Evolutionary conservation across 2,329 filamentous ascomycete genomes (phyloP).

Genomic region (Zasmidium cellare): DNA sequence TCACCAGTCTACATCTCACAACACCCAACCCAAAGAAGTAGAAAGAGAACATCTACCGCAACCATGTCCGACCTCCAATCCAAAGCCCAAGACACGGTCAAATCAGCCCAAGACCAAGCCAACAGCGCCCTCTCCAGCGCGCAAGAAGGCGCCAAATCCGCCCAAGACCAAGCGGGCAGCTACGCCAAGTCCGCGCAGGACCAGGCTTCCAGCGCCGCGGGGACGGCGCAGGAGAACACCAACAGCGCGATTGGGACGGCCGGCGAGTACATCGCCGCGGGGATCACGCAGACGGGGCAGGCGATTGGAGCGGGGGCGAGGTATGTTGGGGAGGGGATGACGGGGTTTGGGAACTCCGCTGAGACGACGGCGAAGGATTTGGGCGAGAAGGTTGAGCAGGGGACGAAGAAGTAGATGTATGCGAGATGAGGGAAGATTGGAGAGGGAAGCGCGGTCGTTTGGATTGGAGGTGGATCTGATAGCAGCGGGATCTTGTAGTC

Average conservation of each 20-base stretch:
- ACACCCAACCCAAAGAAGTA: background rate
- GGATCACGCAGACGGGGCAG: background rate
- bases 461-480: background rate
- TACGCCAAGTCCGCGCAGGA: background rate
- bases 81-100: background rate
- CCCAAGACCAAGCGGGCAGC: background rate
- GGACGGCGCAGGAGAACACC: background rate
- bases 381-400: background rate
- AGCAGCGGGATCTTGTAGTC: too few species aligned
- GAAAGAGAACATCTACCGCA: background rate
- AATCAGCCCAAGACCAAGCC: conserved; percentile 1
- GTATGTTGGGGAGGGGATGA: background rate
- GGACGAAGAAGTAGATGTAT: background rate
- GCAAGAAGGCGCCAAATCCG: background rate
- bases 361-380: conserved; percentile 2
- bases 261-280: conserved; percentile 1
- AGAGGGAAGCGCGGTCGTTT: background rate
- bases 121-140: background rate
- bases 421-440: background rate
- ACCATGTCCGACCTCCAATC: background rate
- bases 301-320: background rate
- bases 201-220: background rate
- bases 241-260: background rate
- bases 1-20: background rate
- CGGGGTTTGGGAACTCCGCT: background rate